These are phyloP conservation scores for Penicillium brasilianum DNA, from an alignment of 2,329 filamentous ascomycete genomes.

Conservation along the genomic window DNA sequence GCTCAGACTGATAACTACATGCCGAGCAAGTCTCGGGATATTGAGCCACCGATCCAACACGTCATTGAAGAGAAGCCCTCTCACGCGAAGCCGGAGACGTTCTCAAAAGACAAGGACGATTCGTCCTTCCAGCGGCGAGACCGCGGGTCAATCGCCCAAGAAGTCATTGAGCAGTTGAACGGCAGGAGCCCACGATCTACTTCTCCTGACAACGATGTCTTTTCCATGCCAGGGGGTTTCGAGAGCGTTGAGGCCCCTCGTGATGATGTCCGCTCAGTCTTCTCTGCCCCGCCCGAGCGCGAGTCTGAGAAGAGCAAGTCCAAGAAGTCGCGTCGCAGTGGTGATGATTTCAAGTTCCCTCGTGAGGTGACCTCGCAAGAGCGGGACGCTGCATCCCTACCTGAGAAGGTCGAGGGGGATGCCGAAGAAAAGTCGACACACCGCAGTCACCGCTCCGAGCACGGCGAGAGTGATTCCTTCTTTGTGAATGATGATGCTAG, in stretches of 20 bases:
- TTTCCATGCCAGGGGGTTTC: conserved; percentile 42
- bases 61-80: conserved; percentile 26
- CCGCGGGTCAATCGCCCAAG: conserved; percentile 29
- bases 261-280: conserved; percentile 22
- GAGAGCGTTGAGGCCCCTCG: conserved; percentile 23
- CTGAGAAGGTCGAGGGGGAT: conserved; percentile 13
- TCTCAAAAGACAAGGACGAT: conserved; percentile 13
- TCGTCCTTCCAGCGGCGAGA: conserved; percentile 12
- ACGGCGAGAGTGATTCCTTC: conserved; percentile 14
- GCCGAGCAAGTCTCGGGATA: conserved; percentile 38
- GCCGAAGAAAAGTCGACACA: conserved; percentile 33
- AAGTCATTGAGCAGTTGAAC: conserved; percentile 34
- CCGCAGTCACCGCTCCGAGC: conserved; percentile 30
- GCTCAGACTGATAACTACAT: conserved; percentile 55
- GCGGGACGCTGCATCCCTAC: background rate
- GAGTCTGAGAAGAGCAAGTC: conserved; percentile 19
- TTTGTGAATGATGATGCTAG: conserved; percentile 2
- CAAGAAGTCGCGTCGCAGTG: conserved; percentile 29
- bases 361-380: conserved; percentile 18
- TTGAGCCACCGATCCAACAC: conserved; percentile 9
- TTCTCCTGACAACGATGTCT: conserved; percentile 31
- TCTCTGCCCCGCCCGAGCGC: conserved; percentile 21
- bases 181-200: conserved; percentile 22
- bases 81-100: conserved; percentile 29
- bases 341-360: conserved; percentile 28